phyloP scores from a whole-genome alignment of 2,329 filamentous ascomycete genomes.

The Beauveria sp. region DNA sequence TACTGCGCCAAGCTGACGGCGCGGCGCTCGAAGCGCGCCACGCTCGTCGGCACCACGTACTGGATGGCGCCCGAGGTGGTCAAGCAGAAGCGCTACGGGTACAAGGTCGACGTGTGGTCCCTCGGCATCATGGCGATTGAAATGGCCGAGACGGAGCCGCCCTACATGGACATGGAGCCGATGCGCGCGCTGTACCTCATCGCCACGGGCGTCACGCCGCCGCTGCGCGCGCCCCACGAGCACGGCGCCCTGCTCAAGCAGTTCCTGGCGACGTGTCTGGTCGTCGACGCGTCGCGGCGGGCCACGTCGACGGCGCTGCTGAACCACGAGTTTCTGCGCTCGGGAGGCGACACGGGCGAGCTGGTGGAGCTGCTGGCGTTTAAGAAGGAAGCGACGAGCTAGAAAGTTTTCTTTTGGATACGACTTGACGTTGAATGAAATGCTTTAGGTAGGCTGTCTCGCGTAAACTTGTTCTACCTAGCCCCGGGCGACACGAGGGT shows the following conservation, averaged over 20 bases:
- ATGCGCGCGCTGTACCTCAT: slow-evolving; percentile 96
- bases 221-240: slow-evolving; percentile 96
- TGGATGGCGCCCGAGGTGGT: slow-evolving; percentile 99
- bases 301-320: slow-evolving; percentile 86
- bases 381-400: slow-evolving; percentile 41
- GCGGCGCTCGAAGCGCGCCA: slow-evolving; percentile 91
- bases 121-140: slow-evolving; percentile 99
- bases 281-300: slow-evolving; percentile 89
- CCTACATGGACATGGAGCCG: slow-evolving; percentile 95
- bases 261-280: slow-evolving; percentile 92
- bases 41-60: slow-evolving; percentile 99
- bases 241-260: slow-evolving; percentile 95
- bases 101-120: slow-evolving; percentile 98
- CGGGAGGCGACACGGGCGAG: slow-evolving; percentile 77
- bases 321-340: slow-evolving; percentile 87
- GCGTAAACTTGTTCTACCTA: background rate
- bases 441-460: background rate
- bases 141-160: slow-evolving; percentile 98
- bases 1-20: slow-evolving; percentile 98
- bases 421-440: too few species aligned
- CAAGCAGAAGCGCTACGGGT: slow-evolving; percentile 97
- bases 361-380: slow-evolving; percentile 83
- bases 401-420: background rate
- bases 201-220: slow-evolving; percentile 92
- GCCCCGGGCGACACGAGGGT: background rate